phyloP scores from a whole-genome alignment of 2,329 filamentous ascomycete species.

The Trichoderma atroviride region DNA sequence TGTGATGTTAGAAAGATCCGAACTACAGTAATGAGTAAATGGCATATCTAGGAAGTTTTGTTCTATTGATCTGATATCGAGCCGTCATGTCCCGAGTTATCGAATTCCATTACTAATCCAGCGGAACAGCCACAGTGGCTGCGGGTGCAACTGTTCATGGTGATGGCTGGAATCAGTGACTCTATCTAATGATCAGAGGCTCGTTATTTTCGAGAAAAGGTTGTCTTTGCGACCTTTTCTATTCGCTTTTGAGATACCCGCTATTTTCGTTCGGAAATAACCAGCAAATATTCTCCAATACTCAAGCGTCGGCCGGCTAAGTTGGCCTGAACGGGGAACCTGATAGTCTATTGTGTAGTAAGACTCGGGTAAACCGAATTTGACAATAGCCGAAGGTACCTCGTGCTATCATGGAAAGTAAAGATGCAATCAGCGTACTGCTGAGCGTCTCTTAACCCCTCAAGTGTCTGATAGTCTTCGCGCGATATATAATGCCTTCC shows the following conservation, averaged over 20 bases:
- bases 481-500: slow-evolving; percentile 2
- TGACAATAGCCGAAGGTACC: slow-evolving; percentile 16
- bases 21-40: background rate
- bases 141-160: background rate
- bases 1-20: background rate
- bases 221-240: background rate
- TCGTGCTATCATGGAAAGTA: background rate
- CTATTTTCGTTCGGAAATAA: background rate
- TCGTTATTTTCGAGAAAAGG: background rate
- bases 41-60: background rate
- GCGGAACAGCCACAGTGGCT: background rate
- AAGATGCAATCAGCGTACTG: background rate
- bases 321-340: background rate
- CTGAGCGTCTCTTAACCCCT: background rate
- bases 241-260: background rate
- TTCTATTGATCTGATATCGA: background rate
- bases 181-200: background rate
- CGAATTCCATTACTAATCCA: background rate
- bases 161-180: background rate
- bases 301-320: slow-evolving; percentile 6
- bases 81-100: background rate
- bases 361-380: slow-evolving; percentile 20
- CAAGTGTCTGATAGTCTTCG: background rate
- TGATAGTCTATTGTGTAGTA: background rate
- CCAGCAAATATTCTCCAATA: background rate